phyloP scores from a whole-genome alignment of 306 rosid genomes.

The Dalbergia oliveri region DNA sequence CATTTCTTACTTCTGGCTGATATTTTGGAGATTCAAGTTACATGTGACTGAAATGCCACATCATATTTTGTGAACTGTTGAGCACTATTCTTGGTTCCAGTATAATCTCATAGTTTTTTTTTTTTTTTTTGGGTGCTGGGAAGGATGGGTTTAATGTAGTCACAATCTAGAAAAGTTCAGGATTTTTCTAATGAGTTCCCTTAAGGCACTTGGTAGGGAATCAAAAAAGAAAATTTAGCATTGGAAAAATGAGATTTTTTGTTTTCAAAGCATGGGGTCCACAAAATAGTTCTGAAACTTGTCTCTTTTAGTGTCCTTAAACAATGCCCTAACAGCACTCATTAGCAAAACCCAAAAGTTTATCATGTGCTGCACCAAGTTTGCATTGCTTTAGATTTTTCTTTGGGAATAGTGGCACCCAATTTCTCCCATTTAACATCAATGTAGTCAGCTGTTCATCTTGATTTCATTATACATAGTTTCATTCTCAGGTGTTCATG shows the following conservation, averaged over 20 bases:
- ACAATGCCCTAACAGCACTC: too few species aligned
- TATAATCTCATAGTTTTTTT: slow-evolving; percentile 14
- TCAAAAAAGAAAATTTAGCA: too few species aligned
- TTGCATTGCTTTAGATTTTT: slow-evolving; percentile 9
- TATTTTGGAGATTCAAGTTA: slow-evolving; percentile 12
- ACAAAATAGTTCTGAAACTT: too few species aligned
- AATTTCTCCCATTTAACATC: slow-evolving; percentile 7
- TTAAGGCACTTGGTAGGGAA: too few species aligned
- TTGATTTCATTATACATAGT: slow-evolving; percentile 22
- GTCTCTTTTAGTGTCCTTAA: too few species aligned
- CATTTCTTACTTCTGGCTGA: slow-evolving; percentile 38
- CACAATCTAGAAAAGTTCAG: too few species aligned
- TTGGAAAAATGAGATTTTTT: too few species aligned
- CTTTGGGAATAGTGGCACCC: slow-evolving; percentile 11
- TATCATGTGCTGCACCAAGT: background rate
- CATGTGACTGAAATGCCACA: background rate
- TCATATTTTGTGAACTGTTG: slow-evolving; percentile 9
- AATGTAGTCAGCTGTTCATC: slow-evolving; percentile 5
- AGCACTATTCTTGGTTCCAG: slow-evolving; percentile 13
- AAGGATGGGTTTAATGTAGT: too few species aligned
- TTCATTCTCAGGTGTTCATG: background rate
- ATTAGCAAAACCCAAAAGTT: too few species aligned
- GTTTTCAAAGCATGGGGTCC: too few species aligned
- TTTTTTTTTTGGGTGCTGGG: too few species aligned
- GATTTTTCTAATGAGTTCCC: too few species aligned